These are phyloP conservation scores for Plicaturopsis crispa DNA, from an alignment of 768 basidiomycete genomes.

Conservation along the genomic window DNA sequence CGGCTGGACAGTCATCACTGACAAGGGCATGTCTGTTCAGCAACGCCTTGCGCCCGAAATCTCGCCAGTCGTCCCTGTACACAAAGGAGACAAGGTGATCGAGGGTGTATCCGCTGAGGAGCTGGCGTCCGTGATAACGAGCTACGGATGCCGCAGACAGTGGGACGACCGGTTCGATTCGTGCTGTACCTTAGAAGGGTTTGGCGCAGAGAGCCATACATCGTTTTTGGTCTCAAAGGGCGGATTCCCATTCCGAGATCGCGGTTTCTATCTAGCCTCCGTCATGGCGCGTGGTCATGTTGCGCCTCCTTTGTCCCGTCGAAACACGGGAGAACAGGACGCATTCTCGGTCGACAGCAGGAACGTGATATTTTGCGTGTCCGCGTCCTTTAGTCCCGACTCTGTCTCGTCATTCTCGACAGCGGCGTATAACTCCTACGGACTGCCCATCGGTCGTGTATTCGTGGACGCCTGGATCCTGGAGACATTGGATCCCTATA, in stretches of 20 bases:
- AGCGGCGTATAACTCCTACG: conserved; percentile 69
- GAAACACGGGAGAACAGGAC: conserved; percentile 31
- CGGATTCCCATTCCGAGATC: conserved; percentile 84
- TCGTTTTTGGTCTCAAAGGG: conserved; percentile 67
- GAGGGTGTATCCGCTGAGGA: conserved; percentile 94
- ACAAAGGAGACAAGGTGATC: conserved; percentile 85
- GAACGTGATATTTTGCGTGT: conserved; percentile 74
- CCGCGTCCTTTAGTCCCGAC: conserved; percentile 73
- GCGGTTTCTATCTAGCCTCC: conserved; percentile 80
- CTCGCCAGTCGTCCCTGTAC: conserved; percentile 75
- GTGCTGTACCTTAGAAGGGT: conserved; percentile 64
- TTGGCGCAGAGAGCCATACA: conserved; percentile 67
- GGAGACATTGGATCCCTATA: conserved; percentile 94
- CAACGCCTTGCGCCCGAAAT: conserved; percentile 71
- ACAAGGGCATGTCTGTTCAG: conserved; percentile 70
- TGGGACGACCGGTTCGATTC: conserved; percentile 88
- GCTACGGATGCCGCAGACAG: conserved; percentile 61
- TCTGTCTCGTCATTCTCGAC: conserved; percentile 46
- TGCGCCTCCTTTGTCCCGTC: conserved; percentile 27
- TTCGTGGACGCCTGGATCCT: conserved; percentile 93
- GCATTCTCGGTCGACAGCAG: conserved; percentile 32
- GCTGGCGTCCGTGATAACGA: conserved; percentile 63
- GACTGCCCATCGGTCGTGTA: conserved; percentile 69
- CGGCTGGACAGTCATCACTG: conserved; percentile 73
- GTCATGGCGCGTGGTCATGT: conserved; percentile 55